Evolutionary conservation across 148 eudicot species (phyloP).

Genomic region (Heliamphora exappendiculata): DNA sequence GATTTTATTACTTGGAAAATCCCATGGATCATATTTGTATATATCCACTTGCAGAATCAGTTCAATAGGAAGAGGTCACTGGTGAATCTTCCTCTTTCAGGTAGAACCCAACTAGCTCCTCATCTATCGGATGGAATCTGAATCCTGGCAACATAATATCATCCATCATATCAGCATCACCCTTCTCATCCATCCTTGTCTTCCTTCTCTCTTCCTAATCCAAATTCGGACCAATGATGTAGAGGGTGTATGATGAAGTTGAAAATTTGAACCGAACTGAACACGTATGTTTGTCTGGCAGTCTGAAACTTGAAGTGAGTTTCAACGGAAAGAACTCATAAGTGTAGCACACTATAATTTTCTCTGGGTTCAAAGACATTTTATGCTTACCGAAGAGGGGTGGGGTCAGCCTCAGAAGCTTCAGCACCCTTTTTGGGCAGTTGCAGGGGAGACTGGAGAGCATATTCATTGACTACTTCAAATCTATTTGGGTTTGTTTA

Average conservation of each 20-base stretch:
- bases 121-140: conserved; percentile 70
- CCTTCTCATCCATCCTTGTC: conserved; percentile 31
- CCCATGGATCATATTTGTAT: conserved; percentile 74
- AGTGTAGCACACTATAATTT: neutral
- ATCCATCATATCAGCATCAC: conserved; percentile 33
- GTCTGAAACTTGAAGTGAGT: neutral
- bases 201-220: neutral
- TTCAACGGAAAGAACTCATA: neutral
- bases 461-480: no score
- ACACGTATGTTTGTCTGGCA: neutral
- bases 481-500: conserved; percentile 18
- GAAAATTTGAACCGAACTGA: neutral
- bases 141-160: conserved; percentile 62
- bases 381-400: conserved; percentile 30
- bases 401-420: conserved; percentile 45
- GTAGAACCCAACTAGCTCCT: conserved; percentile 64
- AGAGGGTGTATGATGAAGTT: neutral
- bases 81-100: conserved; percentile 49
- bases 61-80: conserved; percentile 46
- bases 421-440: conserved; percentile 34
- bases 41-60: conserved; percentile 69
- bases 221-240: neutral
- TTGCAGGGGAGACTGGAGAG: conserved; percentile 24
- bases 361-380: conserved; percentile 28
- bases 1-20: conserved; percentile 57